Evolutionary conservation across 2,329 filamentous ascomycete species (phyloP), one percentile per base, ranked within the genome.

Genomic region (Trichoderma oligosporum): DNA sequence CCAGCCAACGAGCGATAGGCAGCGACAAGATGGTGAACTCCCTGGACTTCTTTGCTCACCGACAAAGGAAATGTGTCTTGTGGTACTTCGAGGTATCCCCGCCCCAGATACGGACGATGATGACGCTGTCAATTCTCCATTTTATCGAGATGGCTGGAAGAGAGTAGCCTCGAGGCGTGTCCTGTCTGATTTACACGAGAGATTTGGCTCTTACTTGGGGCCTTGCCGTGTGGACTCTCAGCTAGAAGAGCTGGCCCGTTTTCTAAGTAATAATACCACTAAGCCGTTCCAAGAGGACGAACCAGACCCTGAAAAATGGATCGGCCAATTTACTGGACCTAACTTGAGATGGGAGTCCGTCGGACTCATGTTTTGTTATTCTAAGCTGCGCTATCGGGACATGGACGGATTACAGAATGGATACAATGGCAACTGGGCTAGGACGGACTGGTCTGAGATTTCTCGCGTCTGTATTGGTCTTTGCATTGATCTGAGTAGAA

Each of bases 341-440:
- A 71, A 70, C 14, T 63, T 75, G 18, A 68, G 76, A 1, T 79
- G 76, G 76, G 76, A 79, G 52, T 70, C 73, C 0, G 54, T 79
- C 1, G 76, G 75, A 0, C 52, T 77, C 9, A 61, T 76, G 1
- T 78, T 45, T 31, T 46, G 41, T 16, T 60, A 47, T 25, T 16
- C 27, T 7, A 47, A 57, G 18, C 36, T 51, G 12, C 20, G 29
- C 33, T 46, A 36, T 31, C 4, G 11, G 29, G 36, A 46, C 1
- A 11, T 16, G 11, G 20, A 22, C 14, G 11, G 6, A 7, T 8
- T 33, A 20, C 16, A 41, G 4, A 16, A 16, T 9, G 48, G 20
- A 7, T 8, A 36, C 4, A 44, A 33, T 16, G 36, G 16, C 24
- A 16, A 31, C 12, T 8, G 24, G 7, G 38, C 31, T 11, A 25